Percentiles rank a stretch among this genome's conserved stretches.
Evolutionary conservation across 2,329 filamentous ascomycete species (phyloP).

Genomic region (Penicillium sp.): DNA sequence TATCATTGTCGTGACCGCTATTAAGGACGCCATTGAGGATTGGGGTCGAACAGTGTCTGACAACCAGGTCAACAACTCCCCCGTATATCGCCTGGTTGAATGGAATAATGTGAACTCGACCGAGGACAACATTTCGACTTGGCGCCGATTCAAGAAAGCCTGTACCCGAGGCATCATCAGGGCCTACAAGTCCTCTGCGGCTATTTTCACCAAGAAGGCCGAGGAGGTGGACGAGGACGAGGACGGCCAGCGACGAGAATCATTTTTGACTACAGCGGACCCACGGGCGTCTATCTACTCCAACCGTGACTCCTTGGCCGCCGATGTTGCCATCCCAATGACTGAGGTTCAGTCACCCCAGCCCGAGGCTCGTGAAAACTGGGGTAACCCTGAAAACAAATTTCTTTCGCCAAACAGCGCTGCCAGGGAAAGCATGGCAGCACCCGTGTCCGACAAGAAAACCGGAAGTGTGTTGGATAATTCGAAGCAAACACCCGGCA

Average conservation of each 20-base stretch:
- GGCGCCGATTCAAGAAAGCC: conserved; percentile 90
- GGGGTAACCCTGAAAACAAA: conserved; percentile 33
- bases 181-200: conserved; percentile 54
- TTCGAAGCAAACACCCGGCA: conserved; percentile 63
- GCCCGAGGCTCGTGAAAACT: conserved; percentile 54
- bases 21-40: conserved; percentile 96
- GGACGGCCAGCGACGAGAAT: conserved; percentile 62
- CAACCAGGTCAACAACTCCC: conserved; percentile 92
- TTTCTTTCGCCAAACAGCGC: conserved; percentile 34
- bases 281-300: conserved; percentile 59
- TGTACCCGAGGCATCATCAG: conserved; percentile 64
- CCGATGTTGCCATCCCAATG: conserved; percentile 81
- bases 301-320: conserved; percentile 44
- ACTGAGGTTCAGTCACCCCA: conserved; percentile 86
- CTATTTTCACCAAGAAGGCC: conserved; percentile 52
- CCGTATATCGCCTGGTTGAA: conserved; percentile 82
- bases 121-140: conserved; percentile 79
- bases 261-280: conserved; percentile 62
- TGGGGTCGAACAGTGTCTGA: conserved; percentile 89
- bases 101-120: conserved; percentile 94
- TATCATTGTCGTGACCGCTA: conserved; percentile 81
- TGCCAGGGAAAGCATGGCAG: conserved; percentile 24
- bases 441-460: conserved; percentile 43
- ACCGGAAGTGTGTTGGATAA: conserved; percentile 74
- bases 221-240: background rate